Conservation (phyloP, 441 rosid genomes). For the Pelargonium citronellum region DNA sequence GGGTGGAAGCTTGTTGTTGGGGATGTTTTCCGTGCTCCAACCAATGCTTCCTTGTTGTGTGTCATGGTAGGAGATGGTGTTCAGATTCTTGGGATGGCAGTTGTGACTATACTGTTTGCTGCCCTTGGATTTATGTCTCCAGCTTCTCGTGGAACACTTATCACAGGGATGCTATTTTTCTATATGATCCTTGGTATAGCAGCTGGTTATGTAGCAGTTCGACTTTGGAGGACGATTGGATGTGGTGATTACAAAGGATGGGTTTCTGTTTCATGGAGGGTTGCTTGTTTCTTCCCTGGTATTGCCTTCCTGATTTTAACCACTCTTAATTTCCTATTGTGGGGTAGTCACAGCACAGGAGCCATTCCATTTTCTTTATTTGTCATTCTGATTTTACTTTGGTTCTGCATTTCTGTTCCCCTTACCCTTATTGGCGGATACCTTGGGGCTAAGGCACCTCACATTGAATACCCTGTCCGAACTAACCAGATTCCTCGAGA, state of each 20-base stretch:
- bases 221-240: conserved; percentile 67
- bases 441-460: conserved; percentile 65
- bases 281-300: conserved; percentile 76
- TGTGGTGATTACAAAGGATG: conserved; percentile 61
- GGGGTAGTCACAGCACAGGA: conserved; percentile 74
- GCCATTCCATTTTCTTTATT: conserved; percentile 66
- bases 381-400: conserved; percentile 45
- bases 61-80: conserved; percentile 76
- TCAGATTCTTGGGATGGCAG: conserved; percentile 70
- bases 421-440: conserved; percentile 72
- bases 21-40: conserved; percentile 71
- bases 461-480: conserved; percentile 66
- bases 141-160: conserved; percentile 65
- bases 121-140: conserved; percentile 80
- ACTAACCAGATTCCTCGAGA: conserved; percentile 79
- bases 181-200: conserved; percentile 67
- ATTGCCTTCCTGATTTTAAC: conserved; percentile 56
- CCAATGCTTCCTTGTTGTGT: conserved; percentile 54
- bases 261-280: conserved; percentile 66
- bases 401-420: conserved; percentile 79
- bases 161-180: conserved; percentile 65
- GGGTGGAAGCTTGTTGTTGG: conserved; percentile 86
- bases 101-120: conserved; percentile 63
- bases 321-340: conserved; percentile 51
- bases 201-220: conserved; percentile 70